Percentiles rank a stretch among this genome's conserved stretches.
phyloP scores from a whole-genome alignment of 768 basidiomycete species.

The Termitomyces sp. region DNA sequence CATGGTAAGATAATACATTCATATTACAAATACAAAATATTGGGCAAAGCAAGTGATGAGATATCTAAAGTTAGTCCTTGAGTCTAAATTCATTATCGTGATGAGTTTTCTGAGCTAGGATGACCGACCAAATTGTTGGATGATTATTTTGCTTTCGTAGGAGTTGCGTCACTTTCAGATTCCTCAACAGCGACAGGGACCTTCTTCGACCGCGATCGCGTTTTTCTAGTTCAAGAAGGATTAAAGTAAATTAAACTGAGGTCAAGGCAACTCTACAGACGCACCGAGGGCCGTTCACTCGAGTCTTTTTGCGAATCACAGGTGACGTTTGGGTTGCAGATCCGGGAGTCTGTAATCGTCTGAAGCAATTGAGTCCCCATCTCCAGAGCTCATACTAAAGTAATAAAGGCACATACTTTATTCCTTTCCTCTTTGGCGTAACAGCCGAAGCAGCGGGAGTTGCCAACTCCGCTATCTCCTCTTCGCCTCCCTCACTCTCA shows the following conservation, averaged over 20 bases:
- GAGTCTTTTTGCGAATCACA: conserved; percentile 20
- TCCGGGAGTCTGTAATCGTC: conserved; percentile 20
- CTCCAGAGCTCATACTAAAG: background rate
- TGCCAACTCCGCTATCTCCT: conserved; percentile 12
- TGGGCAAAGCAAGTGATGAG: background rate
- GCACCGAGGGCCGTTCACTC: conserved; percentile 21
- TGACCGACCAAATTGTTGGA: too few relatives aligned
- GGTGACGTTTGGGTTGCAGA: conserved; percentile 21
- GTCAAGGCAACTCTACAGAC: conserved; percentile 1
- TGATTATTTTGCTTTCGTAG: background rate
- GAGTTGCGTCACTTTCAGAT: background rate
- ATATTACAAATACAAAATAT: background rate
- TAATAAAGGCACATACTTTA: conserved; percentile 18
- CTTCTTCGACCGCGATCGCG: conserved; percentile 3
- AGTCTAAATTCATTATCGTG: background rate
- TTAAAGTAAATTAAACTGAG: background rate
- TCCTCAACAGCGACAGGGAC: background rate
- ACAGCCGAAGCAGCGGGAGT: conserved; percentile 10
- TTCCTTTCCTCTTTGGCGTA: conserved; percentile 26
- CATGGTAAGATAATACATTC: background rate
- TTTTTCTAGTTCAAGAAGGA: conserved; percentile 3
- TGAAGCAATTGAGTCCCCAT: conserved; percentile 3
- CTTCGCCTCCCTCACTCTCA: conserved; percentile 6
- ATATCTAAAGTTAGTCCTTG: background rate
- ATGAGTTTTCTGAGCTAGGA: background rate